phyloP scores from a whole-genome alignment of 2,329 filamentous ascomycete genomes.

The Ascocoryne sarcoides region DNA sequence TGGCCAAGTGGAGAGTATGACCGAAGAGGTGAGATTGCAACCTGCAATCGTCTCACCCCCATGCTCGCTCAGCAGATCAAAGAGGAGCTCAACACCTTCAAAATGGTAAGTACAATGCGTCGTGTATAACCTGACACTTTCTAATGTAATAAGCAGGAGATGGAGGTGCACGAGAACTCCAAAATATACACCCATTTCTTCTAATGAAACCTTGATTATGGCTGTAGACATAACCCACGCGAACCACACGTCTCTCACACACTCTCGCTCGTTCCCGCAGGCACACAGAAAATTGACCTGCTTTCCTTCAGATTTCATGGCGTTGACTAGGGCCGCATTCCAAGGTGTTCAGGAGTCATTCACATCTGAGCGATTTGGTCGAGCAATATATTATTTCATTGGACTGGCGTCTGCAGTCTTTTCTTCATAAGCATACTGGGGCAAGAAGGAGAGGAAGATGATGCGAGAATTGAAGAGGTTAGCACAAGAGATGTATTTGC shows the following conservation, averaged over 20 bases:
- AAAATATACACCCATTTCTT: slow-evolving; percentile 99
- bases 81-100: slow-evolving; percentile 98
- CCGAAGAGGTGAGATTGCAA: slow-evolving; percentile 88
- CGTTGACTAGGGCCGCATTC: slow-evolving; percentile 27
- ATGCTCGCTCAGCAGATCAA: slow-evolving; percentile 99
- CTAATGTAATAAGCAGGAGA: slow-evolving; percentile 58
- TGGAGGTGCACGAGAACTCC: slow-evolving; percentile 98
- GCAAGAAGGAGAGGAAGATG: slow-evolving; percentile 10
- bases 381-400: slow-evolving; percentile 24
- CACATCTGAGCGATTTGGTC: slow-evolving; percentile 29
- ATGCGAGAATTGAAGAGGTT: not conserved
- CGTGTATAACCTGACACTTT: slow-evolving; percentile 1
- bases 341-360: slow-evolving; percentile 28
- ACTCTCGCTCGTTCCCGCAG: slow-evolving; percentile 15
- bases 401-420: slow-evolving; percentile 27
- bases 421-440: slow-evolving; percentile 19
- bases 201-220: slow-evolving; percentile 47
- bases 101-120: slow-evolving; percentile 84
- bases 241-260: slow-evolving; percentile 15
- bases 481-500: slow-evolving; percentile 17
- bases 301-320: slow-evolving; percentile 23
- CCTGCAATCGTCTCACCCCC: slow-evolving; percentile 93
- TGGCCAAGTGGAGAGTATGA: slow-evolving; percentile 96
- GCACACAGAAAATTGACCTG: slow-evolving; percentile 19
- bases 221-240: slow-evolving; percentile 17